Base-by-base conservation (phyloP, 768 basidiomycete species). In the Hericium erinaceus region DNA sequence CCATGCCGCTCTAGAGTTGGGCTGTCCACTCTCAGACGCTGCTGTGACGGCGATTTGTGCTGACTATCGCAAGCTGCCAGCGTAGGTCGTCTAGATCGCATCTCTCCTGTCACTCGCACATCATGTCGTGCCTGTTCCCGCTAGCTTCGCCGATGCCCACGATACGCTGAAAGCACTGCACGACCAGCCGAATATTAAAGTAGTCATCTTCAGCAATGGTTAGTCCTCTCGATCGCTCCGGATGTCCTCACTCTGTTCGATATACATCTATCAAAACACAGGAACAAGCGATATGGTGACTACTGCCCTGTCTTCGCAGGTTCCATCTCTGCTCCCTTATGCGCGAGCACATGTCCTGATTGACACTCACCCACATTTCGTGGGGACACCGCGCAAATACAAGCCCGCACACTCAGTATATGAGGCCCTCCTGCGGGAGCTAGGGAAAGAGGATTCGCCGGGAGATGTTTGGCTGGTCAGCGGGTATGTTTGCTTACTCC, bases 151-250 rank as follows among this genome's bases (percentile, higher is more conserved):
- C 15, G 69, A 68, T 44, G 66, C 64, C 4, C n/a, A 53, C 5
- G 24, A 54, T 4, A 59, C 66, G 7, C 44, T 69, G 46, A 49
- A 61, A 38, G 58, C 48, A 4, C 52, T 70, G 20, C 33, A 46
- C 16, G 50, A 55, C 15, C 37, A 59, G 7, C 53, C 56, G 10
- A 48, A 60, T 44, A 54, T 68, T 6, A 39, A 64, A 11, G 24
- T 60, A 18, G 44, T 69, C 12, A 48, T 70, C 11, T 69, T 70
- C 64, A 66, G 61, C 49, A 70, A 70, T 52, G 69, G 69, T 68
- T 12, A 9, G 64, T 56, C 13, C 22, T 13, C 16, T 26, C 44
- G 20, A 13, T 48, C 28, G 28, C 37, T 39, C 12, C 26, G 26
- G 26, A 26, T 26, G 26, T 26, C 26, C 26, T 26, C 26, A 2